A percentile compares a stretch with the other conserved stretches of the same genome.
Evolutionary conservation across 2,329 filamentous ascomycete species (phyloP).

Genomic region (Phaeosphaeria sp.): DNA sequence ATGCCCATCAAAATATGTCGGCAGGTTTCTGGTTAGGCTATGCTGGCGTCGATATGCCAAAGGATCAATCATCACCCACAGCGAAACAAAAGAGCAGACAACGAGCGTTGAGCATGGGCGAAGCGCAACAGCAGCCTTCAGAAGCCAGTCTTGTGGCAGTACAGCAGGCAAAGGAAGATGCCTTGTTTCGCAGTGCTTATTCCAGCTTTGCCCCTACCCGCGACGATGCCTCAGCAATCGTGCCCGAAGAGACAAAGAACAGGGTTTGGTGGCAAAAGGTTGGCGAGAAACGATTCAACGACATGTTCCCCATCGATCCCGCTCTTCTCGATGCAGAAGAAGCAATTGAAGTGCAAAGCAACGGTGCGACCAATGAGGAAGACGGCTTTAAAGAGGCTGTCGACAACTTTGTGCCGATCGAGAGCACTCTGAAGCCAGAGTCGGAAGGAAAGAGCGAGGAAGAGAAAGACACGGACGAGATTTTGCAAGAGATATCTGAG

Average conservation of each 20-base stretch:
- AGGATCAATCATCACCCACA: slow-evolving; percentile 63
- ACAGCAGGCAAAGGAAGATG: slow-evolving; percentile 72
- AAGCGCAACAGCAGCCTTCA: slow-evolving; percentile 61
- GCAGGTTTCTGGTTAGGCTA: slow-evolving; percentile 71
- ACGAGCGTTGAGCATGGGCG: slow-evolving; percentile 70
- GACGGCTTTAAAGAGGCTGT: slow-evolving; percentile 47
- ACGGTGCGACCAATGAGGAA: slow-evolving; percentile 46
- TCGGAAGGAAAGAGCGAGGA: slow-evolving; percentile 50
- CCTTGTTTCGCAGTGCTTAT: slow-evolving; percentile 77
- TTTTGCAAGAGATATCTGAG: slow-evolving; percentile 76
- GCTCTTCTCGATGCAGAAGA: slow-evolving; percentile 47
- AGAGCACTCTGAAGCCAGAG: slow-evolving; percentile 28
- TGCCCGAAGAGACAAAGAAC: slow-evolving; percentile 71
- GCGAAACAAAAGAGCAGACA: slow-evolving; percentile 73
- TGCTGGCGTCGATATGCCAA: slow-evolving; percentile 52
- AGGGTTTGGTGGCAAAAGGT: slow-evolving; percentile 78
- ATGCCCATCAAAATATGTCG: slow-evolving; percentile 70
- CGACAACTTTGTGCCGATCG: slow-evolving; percentile 44
- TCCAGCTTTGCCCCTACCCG: slow-evolving; percentile 79
- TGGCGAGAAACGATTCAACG: slow-evolving; percentile 70
- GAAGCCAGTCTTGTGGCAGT: slow-evolving; percentile 48
- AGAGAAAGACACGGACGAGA: slow-evolving; percentile 70
- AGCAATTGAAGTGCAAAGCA: slow-evolving; percentile 41
- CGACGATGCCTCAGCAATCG: slow-evolving; percentile 74
- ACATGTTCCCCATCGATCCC: slow-evolving; percentile 64